These are phyloP conservation scores for Neoascochyta sp. DNA, from an alignment of 2,329 filamentous ascomycete species.

Conservation along the genomic window DNA sequence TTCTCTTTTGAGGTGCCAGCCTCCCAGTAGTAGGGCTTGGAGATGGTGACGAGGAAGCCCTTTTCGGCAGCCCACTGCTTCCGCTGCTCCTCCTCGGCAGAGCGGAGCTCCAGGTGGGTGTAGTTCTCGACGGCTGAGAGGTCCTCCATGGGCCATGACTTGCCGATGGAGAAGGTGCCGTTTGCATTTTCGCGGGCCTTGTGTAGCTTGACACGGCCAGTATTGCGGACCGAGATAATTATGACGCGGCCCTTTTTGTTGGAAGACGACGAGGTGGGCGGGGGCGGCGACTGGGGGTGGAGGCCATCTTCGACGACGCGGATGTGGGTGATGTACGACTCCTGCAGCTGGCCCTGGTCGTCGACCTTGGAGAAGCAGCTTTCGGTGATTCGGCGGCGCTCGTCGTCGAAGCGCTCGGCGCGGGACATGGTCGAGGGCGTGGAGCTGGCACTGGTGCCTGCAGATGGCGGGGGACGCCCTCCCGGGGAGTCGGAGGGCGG, in stretches of 20 bases:
- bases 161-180: conserved; percentile 92
- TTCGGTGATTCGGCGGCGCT: conserved; percentile 90
- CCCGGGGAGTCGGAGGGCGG: conserved; percentile 26
- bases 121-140: conserved; percentile 80
- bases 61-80: conserved; percentile 75
- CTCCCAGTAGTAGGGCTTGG: conserved; percentile 97
- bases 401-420: conserved; percentile 91
- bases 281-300: conserved; percentile 79
- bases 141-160: conserved; percentile 97
- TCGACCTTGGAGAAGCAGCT: conserved; percentile 93
- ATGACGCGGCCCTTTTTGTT: conserved; percentile 88
- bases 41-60: conserved; percentile 83
- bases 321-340: conserved; percentile 98
- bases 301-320: conserved; percentile 81
- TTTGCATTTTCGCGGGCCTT: conserved; percentile 95
- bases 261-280: conserved; percentile 67
- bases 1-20: conserved; percentile 92
- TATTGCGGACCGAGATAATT: conserved; percentile 88
- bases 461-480: conserved; percentile 18
- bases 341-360: conserved; percentile 73
- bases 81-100: conserved; percentile 57
- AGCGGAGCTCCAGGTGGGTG: conserved; percentile 57
- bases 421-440: conserved; percentile 38
- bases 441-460: conserved; percentile 23
- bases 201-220: conserved; percentile 89